Evolutionary conservation across 306 rosid genomes (phyloP), one percentile per base, ranked within the genome.

Genomic region (Lathyrus tuberosus): DNA sequence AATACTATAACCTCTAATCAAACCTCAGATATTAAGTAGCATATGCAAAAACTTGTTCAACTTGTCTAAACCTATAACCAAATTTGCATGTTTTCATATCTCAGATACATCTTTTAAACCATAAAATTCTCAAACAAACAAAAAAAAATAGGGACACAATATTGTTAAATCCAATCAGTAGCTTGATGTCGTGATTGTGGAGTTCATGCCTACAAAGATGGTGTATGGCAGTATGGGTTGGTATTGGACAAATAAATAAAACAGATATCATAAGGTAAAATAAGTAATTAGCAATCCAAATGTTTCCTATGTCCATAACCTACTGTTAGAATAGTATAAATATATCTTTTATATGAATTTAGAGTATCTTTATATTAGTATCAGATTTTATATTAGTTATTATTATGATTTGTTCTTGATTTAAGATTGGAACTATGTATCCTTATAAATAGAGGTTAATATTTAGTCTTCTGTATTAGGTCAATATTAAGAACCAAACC

Each of bases 91-190:
- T 48, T 48, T 48, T 16, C 11, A 48, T 48, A 48, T 48, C 56
- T 51, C 49, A 35, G 16, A 40, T 9, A 11, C 8, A 35, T 35
- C 40, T 49, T 35, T 11, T 53, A 16, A 51, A 13, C 18, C 54
- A 57, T 16, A 18, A 47, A 57, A 40, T 11, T 20, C 37, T 53
- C 44, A 52, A 24, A 62, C 35, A 69, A 48, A 17, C 4, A 33
- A 76, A 69, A 17, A 6, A 33, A 76, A 69, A 38, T 5, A 60
- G 37, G 70, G 15, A 48, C 40, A 28, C n/a, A 14, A 28, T 30
- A 68, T 9, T 40, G 63, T 38, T 35, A 67, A 58, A 67, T 47
- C 54, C 28, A 38, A 31, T 48, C 24, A 67, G 43, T n/a, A 26
- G 52, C 66, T 52, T 12, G 17, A 54, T 3, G 14, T 20, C 30